These are phyloP conservation scores for Curvularia lunata DNA, from an alignment of 2,329 filamentous ascomycete genomes.

Conservation along the genomic window DNA sequence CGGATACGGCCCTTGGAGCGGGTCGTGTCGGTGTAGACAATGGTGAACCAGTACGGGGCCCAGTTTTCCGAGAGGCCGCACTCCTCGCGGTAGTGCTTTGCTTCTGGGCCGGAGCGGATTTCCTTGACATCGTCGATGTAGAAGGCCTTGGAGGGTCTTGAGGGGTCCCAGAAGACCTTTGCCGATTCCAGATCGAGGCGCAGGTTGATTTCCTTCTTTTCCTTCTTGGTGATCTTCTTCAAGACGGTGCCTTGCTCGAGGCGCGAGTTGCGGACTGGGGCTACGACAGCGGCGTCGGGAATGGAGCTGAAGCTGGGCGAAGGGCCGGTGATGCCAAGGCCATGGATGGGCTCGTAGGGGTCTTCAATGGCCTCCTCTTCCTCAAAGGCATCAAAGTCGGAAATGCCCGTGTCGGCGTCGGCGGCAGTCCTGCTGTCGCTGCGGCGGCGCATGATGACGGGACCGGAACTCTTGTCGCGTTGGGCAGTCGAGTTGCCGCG, in stretches of 20 bases:
- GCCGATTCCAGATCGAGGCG: conserved; percentile 82
- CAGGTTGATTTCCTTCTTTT: conserved; percentile 73
- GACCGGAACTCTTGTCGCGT: conserved; percentile 87
- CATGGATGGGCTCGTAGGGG: conserved; percentile 50
- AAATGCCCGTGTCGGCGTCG: conserved; percentile 55
- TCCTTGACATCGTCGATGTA: conserved; percentile 96
- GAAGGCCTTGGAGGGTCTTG: conserved; percentile 79
- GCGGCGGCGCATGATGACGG: conserved; percentile 82
- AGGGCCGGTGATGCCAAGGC: conserved; percentile 50
- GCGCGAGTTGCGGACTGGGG: conserved; percentile 76
- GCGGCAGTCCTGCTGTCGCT: conserved; percentile 85
- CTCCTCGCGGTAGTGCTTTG: conserved; percentile 87
- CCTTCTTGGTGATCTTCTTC: conserved; percentile 85
- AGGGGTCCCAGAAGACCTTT: conserved; percentile 86
- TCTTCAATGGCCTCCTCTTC: conserved; percentile 59
- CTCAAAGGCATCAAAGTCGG: conserved; percentile 58
- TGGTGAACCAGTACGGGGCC: conserved; percentile 82
- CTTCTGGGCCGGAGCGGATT: conserved; percentile 81
- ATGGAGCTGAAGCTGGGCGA: conserved; percentile 44
- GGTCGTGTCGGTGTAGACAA: conserved; percentile 81
- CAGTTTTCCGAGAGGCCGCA: conserved; percentile 71
- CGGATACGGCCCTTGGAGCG: conserved; percentile 77
- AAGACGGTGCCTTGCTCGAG: conserved; percentile 80
- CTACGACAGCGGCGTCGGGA: conserved; percentile 56
- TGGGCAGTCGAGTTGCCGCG: conserved; percentile 76